phyloP scores from a whole-genome alignment of 179 eudicot genomes.

The Camellia oleifera region DNA sequence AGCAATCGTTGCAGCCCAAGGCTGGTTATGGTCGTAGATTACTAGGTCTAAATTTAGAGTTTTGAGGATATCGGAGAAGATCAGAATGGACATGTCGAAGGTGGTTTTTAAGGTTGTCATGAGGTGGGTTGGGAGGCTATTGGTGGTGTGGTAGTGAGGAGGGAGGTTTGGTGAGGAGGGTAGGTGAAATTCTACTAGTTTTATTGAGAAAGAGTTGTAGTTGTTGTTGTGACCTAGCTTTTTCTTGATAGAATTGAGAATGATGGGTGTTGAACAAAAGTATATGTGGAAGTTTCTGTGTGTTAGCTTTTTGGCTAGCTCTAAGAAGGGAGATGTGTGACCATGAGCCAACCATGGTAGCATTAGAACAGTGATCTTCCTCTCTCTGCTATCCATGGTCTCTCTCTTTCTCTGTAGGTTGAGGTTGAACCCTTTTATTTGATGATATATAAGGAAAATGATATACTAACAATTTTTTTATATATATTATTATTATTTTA shows the following conservation, averaged over 20 bases:
- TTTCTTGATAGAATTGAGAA: constrained; percentile 17
- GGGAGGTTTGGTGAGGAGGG: constrained; percentile 23
- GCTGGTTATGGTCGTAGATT: not conserved
- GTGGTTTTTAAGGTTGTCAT: constrained; percentile 8
- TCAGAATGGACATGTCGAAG: not conserved
- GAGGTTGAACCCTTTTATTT: too few species aligned
- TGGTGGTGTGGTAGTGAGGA: constrained; percentile 32
- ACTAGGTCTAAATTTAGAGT: not conserved
- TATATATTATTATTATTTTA: too few species aligned
- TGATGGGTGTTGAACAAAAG: constrained; percentile 23
- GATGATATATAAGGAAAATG: too few species aligned
- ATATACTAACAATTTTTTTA: too few species aligned
- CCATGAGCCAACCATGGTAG: constrained; percentile 27
- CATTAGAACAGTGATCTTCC: constrained; percentile 17
- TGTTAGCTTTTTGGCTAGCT: constrained; percentile 29
- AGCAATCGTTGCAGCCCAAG: not conserved
- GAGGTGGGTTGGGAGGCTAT: constrained; percentile 29
- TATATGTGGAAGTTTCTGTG: constrained; percentile 22
- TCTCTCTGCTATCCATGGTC: not conserved
- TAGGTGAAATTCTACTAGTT: constrained; percentile 24
- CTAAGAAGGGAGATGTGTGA: constrained; percentile 29
- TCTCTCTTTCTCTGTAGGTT: not conserved
- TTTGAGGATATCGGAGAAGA: not conserved
- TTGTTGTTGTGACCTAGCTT: not conserved
- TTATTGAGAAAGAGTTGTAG: constrained; percentile 10